Conservation (phyloP, 2,329 filamentous ascomycete species). For the Fusarium sp. region DNA sequence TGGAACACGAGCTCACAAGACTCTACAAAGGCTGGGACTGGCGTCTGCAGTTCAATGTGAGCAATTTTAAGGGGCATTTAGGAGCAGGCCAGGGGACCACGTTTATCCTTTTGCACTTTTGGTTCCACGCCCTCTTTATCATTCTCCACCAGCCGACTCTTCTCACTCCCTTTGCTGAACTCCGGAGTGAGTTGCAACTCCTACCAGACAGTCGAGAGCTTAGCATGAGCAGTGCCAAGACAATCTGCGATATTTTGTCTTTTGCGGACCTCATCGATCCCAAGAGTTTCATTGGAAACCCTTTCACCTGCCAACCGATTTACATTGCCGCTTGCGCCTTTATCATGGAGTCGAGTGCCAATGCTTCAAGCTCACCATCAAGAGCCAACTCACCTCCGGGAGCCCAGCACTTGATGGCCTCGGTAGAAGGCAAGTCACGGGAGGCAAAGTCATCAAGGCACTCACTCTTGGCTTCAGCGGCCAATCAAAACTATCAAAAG, state of each 20-base stretch:
- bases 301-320: constrained; percentile 89
- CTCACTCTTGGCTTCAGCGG: constrained; percentile 80
- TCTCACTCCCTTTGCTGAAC: constrained; percentile 76
- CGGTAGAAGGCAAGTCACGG: constrained; percentile 15
- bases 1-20: constrained; percentile 82
- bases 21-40: constrained; percentile 78
- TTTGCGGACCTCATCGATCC: constrained; percentile 88
- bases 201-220: constrained; percentile 82
- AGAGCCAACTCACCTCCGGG: constrained; percentile 65
- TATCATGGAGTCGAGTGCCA: constrained; percentile 81
- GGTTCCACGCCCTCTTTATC: constrained; percentile 89
- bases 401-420: constrained; percentile 8
- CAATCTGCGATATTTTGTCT: constrained; percentile 87
- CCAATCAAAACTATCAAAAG: constrained; percentile 86
- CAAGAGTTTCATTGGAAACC: constrained; percentile 87
- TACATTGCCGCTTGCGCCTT: constrained; percentile 93
- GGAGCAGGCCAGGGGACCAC: constrained; percentile 84
- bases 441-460: constrained; percentile 68
- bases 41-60: constrained; percentile 82
- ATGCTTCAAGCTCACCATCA: constrained; percentile 70
- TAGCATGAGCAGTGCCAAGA: constrained; percentile 91
- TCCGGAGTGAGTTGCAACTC: constrained; percentile 72
- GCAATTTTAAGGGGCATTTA: constrained; percentile 88
- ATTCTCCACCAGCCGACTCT: constrained; percentile 86
- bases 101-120: constrained; percentile 87